These are phyloP conservation scores for Akanthomyces dipterigenus DNA, from an alignment of 2,329 filamentous ascomycete genomes.

Conservation along the genomic window DNA sequence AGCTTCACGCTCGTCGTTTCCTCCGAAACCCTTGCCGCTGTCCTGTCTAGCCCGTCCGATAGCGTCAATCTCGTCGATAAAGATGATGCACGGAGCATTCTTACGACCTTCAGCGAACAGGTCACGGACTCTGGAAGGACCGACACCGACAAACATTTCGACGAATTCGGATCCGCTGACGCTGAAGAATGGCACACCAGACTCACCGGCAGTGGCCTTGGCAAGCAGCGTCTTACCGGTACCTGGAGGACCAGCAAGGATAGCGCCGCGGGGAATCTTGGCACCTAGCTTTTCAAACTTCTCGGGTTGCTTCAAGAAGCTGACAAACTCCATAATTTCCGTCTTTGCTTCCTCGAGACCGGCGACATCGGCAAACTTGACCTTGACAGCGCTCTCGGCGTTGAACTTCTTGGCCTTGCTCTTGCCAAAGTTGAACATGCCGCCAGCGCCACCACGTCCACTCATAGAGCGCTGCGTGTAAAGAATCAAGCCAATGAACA, in stretches of 20 bases:
- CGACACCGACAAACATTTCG: conserved; percentile 99
- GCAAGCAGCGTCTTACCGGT: conserved; percentile 97
- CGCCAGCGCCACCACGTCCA: conserved; percentile 57
- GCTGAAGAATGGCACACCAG: conserved; percentile 94
- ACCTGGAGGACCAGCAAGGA: conserved; percentile 93
- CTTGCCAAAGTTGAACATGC: conserved; percentile 93
- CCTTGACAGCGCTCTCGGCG: conserved; percentile 91
- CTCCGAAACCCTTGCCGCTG: conserved; percentile 63
- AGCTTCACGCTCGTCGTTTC: conserved; percentile 94
- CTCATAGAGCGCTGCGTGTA: conserved; percentile 73
- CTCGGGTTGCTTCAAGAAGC: conserved; percentile 89
- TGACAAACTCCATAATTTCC: conserved; percentile 99
- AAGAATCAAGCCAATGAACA: conserved; percentile 77
- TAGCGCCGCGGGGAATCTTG: conserved; percentile 95
- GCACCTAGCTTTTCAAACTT: conserved; percentile 90
- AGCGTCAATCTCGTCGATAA: conserved; percentile 98
- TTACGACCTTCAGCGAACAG: conserved; percentile 91
- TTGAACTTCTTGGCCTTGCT: conserved; percentile 97
- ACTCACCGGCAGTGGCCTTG: conserved; percentile 96
- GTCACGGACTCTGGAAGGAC: conserved; percentile 89
- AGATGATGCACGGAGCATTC: conserved; percentile 96
- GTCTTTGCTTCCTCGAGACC: conserved; percentile 97
- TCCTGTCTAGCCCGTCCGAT: conserved; percentile 88
- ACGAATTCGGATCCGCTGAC: conserved; percentile 98
- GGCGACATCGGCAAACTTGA: conserved; percentile 94